These are phyloP conservation scores for Zymoseptoria ardabiliae DNA, from an alignment of 2,329 filamentous ascomycete species.

Conservation along the genomic window DNA sequence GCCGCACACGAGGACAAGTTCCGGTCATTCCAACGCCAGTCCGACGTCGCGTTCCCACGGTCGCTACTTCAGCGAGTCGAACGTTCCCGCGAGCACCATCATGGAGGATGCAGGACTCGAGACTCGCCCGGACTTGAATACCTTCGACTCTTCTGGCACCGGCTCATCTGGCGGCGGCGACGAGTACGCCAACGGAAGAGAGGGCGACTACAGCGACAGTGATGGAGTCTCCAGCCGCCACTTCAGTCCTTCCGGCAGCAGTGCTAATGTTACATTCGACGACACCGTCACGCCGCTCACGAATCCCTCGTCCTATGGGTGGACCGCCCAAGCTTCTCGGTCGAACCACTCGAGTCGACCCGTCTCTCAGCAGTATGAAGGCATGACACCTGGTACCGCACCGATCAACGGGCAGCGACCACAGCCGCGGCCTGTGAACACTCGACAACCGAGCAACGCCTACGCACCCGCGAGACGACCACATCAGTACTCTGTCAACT, in stretches of 20 bases:
- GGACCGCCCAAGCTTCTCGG: constrained; percentile 11
- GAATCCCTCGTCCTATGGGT: constrained; percentile 23
- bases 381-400: constrained; percentile 9
- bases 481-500: constrained; percentile 39
- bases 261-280: constrained; percentile 7
- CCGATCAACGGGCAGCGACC: not conserved
- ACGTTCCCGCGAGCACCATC: constrained; percentile 19
- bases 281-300: constrained; percentile 26
- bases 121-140: constrained; percentile 24
- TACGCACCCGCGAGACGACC: constrained; percentile 44
- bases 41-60: constrained; percentile 10
- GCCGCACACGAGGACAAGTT: not conserved
- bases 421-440: constrained; percentile 33
- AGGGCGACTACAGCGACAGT: constrained; percentile 21
- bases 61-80: constrained; percentile 17
- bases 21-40: not conserved
- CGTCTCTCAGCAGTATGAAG: constrained; percentile 14
- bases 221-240: constrained; percentile 20
- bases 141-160: constrained; percentile 27
- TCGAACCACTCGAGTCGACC: not conserved
- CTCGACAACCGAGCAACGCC: constrained; percentile 42
- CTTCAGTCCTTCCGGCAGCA: constrained; percentile 16
- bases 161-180: constrained; percentile 21
- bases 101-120: constrained; percentile 28
- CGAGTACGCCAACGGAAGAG: constrained; percentile 15